A percentile compares a stretch with the other conserved stretches of the same genome.
These are phyloP conservation scores for Saccharomycopsis fibuligera DNA, from an alignment of 805 yeast genomes.

Conservation along the genomic window DNA sequence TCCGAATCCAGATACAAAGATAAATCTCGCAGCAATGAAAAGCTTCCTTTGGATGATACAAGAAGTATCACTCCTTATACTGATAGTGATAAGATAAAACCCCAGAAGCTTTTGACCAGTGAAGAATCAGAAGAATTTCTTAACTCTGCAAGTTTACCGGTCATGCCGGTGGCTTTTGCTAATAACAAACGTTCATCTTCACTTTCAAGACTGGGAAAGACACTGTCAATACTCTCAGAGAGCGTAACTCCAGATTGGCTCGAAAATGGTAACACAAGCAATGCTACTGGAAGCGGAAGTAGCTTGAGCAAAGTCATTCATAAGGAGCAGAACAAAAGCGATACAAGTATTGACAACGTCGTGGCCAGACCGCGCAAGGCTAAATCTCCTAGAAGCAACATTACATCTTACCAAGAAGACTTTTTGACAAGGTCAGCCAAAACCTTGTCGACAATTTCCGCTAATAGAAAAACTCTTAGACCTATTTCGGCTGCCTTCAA, in stretches of 20 bases:
- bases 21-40: not conserved
- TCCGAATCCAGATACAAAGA: not conserved
- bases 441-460: slow-evolving; percentile 13
- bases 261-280: not conserved
- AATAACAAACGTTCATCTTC: not conserved
- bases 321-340: too few species aligned
- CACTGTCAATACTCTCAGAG: slow-evolving; percentile 4
- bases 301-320: not conserved
- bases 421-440: slow-evolving; percentile 17
- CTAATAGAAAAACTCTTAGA: slow-evolving; percentile 14
- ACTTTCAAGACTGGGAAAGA: not conserved
- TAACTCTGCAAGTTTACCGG: not conserved
- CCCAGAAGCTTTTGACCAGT: not conserved
- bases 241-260: not conserved
- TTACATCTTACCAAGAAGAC: slow-evolving; percentile 15
- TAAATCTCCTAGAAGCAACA: slow-evolving; percentile 8
- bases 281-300: not conserved
- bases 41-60: too few species aligned
- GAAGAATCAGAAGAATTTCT: not conserved
- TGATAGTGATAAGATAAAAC: not conserved
- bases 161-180: not conserved
- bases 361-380: not conserved
- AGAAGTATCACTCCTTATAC: too few species aligned
- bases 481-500: slow-evolving; percentile 19
- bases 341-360: too few species aligned